phyloP scores from a whole-genome alignment of 2,329 filamentous ascomycete species.

The Magnaporthiopsis incrustans region DNA sequence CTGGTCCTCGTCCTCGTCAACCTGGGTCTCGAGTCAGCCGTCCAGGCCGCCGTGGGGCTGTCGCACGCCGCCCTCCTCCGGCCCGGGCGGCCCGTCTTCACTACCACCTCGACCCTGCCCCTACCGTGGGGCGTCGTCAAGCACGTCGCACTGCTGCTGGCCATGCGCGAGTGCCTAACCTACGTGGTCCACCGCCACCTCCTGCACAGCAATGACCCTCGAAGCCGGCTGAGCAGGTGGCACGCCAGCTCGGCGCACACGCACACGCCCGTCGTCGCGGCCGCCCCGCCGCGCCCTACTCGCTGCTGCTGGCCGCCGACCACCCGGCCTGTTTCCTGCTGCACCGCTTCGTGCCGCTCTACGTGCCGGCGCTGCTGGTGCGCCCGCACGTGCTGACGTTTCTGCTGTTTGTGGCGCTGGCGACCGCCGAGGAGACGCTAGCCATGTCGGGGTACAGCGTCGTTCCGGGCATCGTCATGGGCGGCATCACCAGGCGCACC shows the following conservation, averaged over 20 bases:
- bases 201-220: slow-evolving; percentile 27
- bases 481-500: slow-evolving; percentile 31
- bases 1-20: slow-evolving; percentile 37
- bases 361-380: slow-evolving; percentile 55
- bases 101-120: slow-evolving; percentile 39
- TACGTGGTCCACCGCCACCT: slow-evolving; percentile 69
- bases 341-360: slow-evolving; percentile 55
- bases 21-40: slow-evolving; percentile 31
- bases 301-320: slow-evolving; percentile 57
- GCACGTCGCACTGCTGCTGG: slow-evolving; percentile 35
- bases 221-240: slow-evolving; percentile 21
- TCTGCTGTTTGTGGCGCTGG: slow-evolving; percentile 53
- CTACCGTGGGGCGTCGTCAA: slow-evolving; percentile 46
- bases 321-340: slow-evolving; percentile 59
- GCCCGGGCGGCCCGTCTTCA: slow-evolving; percentile 34
- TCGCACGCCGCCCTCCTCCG: slow-evolving; percentile 22
- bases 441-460: slow-evolving; percentile 60
- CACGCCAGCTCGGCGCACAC: slow-evolving; percentile 30
- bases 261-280: slow-evolving; percentile 42
- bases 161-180: slow-evolving; percentile 48
- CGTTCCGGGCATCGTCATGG: slow-evolving; percentile 44
- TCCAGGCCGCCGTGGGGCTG: slow-evolving; percentile 34
- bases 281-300: slow-evolving; percentile 48
- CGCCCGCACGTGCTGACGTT: slow-evolving; percentile 68
- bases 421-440: slow-evolving; percentile 59